These are phyloP conservation scores for Fomes fomentarius DNA, from an alignment of 1,284 basidiomycete species.

Conservation along the genomic window DNA sequence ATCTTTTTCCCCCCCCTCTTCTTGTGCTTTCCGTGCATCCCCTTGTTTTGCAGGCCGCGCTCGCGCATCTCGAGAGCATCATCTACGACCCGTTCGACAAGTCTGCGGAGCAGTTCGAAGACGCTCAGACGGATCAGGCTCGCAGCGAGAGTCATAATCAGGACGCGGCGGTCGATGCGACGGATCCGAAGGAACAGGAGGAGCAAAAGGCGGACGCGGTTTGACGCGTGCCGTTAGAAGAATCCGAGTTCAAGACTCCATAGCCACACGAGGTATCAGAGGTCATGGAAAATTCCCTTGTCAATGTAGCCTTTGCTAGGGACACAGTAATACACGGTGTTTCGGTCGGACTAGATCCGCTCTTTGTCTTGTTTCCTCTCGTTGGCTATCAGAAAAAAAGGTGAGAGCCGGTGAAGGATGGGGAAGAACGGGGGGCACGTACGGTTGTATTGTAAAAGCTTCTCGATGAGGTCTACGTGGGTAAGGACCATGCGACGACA, in stretches of 20 bases:
- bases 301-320: slow-evolving; percentile 15
- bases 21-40: slow-evolving; percentile 28
- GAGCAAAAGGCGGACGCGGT: neutral
- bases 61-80: slow-evolving; percentile 77
- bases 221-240: neutral
- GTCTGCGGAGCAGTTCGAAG: slow-evolving; percentile 28
- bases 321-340: slow-evolving; percentile 8
- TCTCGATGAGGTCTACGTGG: slow-evolving; percentile 97
- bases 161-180: neutral
- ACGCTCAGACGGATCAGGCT: slow-evolving; percentile 21
- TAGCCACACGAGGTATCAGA: no score
- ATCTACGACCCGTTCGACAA: slow-evolving; percentile 55
- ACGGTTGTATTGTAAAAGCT: slow-evolving; percentile 96
- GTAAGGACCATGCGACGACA: slow-evolving; percentile 98
- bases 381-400: slow-evolving; percentile 22
- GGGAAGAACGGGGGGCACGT: slow-evolving; percentile 38
- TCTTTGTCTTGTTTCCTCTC: slow-evolving; percentile 28
- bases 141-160: slow-evolving; percentile 27
- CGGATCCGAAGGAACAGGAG: neutral
- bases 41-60: slow-evolving; percentile 58
- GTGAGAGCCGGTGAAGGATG: neutral
- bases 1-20: slow-evolving; percentile 27
- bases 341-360: neutral
- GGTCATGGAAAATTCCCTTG: neutral
- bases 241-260: no score